Conservation (phyloP, 495 filamentous ascomycete genomes). For the Tuber indicum region DNA sequence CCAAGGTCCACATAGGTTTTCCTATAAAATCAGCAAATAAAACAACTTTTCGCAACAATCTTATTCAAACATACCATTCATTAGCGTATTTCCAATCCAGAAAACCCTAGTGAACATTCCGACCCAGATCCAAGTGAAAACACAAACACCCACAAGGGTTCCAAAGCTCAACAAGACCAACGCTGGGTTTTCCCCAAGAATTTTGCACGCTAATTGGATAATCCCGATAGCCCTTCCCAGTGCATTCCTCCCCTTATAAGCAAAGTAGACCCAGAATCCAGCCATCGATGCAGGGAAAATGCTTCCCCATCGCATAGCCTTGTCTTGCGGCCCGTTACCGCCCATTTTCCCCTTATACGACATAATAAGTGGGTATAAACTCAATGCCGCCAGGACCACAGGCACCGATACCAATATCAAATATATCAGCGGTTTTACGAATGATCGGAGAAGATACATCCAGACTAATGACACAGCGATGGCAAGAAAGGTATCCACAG, state of each 20-base stretch:
- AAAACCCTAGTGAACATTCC: slow-evolving; percentile 95
- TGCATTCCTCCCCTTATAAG: slow-evolving; percentile 70
- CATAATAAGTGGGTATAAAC: slow-evolving; percentile 81
- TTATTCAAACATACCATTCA: slow-evolving; percentile 19
- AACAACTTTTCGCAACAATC: background rate
- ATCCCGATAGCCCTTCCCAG: slow-evolving; percentile 74
- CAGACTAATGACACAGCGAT: slow-evolving; percentile 80
- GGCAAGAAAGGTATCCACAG: slow-evolving; percentile 83
- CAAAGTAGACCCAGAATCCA: slow-evolving; percentile 71
- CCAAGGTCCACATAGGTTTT: slow-evolving; percentile 42
- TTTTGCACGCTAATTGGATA: slow-evolving; percentile 74
- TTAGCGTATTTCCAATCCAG: slow-evolving; percentile 53
- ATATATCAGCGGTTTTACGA: slow-evolving; percentile 71
- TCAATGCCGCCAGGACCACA: slow-evolving; percentile 75
- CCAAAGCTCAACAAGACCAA: slow-evolving; percentile 75
- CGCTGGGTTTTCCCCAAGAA: slow-evolving; percentile 76
- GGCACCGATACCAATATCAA: slow-evolving; percentile 77
- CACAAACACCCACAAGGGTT: slow-evolving; percentile 65
- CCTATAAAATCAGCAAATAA: slow-evolving; percentile 28
- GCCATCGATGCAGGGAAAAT: slow-evolving; percentile 67
- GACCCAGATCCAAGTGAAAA: slow-evolving; percentile 94
- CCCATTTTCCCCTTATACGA: slow-evolving; percentile 71
- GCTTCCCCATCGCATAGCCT: slow-evolving; percentile 80
- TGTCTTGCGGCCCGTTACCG: slow-evolving; percentile 71
- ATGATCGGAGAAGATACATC: slow-evolving; percentile 80